These are phyloP conservation scores for Chondrostereum purpureum DNA, from an alignment of 1,284 basidiomycete genomes.

Conservation along the genomic window DNA sequence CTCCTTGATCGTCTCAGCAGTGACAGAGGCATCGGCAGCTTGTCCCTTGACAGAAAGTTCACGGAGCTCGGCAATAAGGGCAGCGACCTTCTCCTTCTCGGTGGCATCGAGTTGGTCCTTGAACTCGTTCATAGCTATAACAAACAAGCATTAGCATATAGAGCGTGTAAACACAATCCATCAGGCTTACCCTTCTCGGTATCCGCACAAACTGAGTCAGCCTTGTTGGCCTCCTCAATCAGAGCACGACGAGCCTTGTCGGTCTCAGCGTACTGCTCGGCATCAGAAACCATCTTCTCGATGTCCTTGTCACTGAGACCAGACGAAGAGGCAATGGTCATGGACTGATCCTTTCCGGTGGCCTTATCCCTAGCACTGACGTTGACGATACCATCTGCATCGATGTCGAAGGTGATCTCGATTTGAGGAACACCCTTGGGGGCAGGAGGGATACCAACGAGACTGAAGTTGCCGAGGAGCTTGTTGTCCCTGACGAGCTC, in stretches of 20 bases:
- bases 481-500: conserved; percentile 98
- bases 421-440: conserved; percentile 99
- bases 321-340: conserved; percentile 96
- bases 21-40: conserved; percentile 75
- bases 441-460: conserved; percentile 95
- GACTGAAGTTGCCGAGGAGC: conserved; percentile 98
- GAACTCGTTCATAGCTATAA: conserved; percentile 88
- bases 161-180: too few species aligned
- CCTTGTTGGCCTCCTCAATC: conserved; percentile 97
- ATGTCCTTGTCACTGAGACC: conserved; percentile 96
- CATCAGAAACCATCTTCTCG: conserved; percentile 93
- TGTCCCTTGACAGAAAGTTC: conserved; percentile 91
- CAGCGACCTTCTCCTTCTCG: conserved; percentile 91
- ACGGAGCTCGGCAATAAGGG: conserved; percentile 82
- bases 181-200: conserved; percentile 80
- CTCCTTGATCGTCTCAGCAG: conserved; percentile 83
- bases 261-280: conserved; percentile 88
- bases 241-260: conserved; percentile 85
- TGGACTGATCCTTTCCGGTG: conserved; percentile 94
- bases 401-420: conserved; percentile 98
- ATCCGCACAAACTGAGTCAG: conserved; percentile 89
- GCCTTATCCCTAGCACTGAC: conserved; percentile 97
- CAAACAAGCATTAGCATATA: conserved; percentile 7
- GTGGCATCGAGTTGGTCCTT: conserved; percentile 90
- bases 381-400: conserved; percentile 97